Conservation (phyloP, 768 basidiomycete species). For the Boletus rubescentipes region DNA sequence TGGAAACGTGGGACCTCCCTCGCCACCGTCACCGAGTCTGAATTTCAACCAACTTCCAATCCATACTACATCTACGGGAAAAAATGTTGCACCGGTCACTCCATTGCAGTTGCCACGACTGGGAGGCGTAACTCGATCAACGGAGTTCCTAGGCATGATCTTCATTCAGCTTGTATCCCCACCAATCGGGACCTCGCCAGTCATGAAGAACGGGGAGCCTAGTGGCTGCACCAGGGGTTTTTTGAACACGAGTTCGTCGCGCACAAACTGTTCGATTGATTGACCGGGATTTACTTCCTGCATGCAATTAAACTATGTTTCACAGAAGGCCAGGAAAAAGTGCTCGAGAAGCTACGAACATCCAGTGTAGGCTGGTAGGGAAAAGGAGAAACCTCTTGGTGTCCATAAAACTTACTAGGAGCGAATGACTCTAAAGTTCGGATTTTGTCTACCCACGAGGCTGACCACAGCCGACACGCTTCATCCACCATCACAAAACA, state of each 20-base stretch:
- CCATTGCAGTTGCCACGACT: no score
- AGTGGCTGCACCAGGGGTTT: neutral
- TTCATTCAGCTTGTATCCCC: no score
- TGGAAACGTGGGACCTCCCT: constrained; percentile 12
- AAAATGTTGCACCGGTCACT: no score
- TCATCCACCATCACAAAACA: neutral
- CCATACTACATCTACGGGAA: no score
- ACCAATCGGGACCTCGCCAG: no score
- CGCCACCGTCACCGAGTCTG: constrained; percentile 37
- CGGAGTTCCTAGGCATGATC: no score
- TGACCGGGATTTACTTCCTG: neutral
- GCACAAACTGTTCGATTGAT: neutral
- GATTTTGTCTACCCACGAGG: neutral
- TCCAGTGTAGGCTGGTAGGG: neutral
- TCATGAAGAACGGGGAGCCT: no score
- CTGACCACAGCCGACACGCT: neutral
- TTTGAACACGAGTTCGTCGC: neutral
- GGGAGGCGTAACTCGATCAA: no score
- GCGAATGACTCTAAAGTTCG: neutral
- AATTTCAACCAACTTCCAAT: constrained; percentile 29
- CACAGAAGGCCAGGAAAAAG: neutral
- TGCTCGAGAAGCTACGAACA: neutral
- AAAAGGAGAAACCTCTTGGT: no score
- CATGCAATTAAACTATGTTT: neutral
- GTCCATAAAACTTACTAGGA: neutral